phyloP scores from a whole-genome alignment of 2,329 filamentous ascomycete species.

The Aulographum hederae region DNA sequence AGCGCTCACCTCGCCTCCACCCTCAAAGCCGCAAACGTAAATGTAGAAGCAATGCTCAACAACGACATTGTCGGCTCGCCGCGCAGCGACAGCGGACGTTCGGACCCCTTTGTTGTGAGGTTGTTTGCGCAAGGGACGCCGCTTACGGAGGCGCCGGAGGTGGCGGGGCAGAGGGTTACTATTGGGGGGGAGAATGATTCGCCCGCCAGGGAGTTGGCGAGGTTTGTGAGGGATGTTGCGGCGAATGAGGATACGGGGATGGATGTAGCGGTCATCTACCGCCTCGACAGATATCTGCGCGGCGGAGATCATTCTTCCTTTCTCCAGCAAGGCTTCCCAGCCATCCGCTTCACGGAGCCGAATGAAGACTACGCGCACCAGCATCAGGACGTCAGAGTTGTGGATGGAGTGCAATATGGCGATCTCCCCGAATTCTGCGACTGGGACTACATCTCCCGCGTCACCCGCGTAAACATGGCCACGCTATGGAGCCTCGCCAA shows the following conservation, averaged over 20 bases:
- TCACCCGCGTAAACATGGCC: slow-evolving; percentile 35
- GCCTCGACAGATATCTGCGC: slow-evolving; percentile 35
- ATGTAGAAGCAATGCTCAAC: slow-evolving; percentile 39
- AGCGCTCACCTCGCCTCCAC: slow-evolving; percentile 32
- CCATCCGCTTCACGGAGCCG: slow-evolving; percentile 38
- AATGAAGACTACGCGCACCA: slow-evolving; percentile 39
- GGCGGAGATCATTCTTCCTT: slow-evolving; percentile 39
- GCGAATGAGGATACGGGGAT: slow-evolving; percentile 33
- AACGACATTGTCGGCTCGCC: slow-evolving; percentile 39
- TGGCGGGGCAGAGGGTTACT: slow-evolving; percentile 3
- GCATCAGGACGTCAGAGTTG: slow-evolving; percentile 34
- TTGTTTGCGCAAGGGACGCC: slow-evolving; percentile 25
- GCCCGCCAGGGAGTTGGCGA: slow-evolving; percentile 34
- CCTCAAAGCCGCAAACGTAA: slow-evolving; percentile 30
- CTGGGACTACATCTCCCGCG: slow-evolving; percentile 33
- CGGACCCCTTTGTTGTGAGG: slow-evolving; percentile 33
- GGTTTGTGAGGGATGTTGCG: slow-evolving; percentile 36
- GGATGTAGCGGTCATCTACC: slow-evolving; percentile 37
- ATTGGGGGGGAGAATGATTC: slow-evolving; percentile 36
- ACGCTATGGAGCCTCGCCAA: slow-evolving; percentile 35
- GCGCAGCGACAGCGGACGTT: slow-evolving; percentile 24
- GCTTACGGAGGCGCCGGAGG: neutral
- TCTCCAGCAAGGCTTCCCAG: slow-evolving; percentile 35
- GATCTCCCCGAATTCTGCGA: slow-evolving; percentile 39
- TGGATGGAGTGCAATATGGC: slow-evolving; percentile 33